Base-by-base conservation (phyloP, 129 eudicot genomes). In the Cynara cardunculus region DNA sequence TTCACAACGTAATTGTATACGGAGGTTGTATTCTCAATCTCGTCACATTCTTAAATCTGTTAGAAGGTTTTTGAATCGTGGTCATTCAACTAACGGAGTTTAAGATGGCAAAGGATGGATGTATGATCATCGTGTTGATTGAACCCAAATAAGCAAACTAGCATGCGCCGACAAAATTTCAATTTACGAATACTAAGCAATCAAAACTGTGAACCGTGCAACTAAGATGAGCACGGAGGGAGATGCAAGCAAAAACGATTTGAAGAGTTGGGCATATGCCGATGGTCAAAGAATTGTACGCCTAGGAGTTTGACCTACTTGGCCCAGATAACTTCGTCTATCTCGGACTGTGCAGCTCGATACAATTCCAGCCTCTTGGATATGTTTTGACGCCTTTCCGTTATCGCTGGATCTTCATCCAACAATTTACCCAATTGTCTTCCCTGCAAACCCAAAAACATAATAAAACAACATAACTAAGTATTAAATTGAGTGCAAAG, bases 371-470 rank as follows among this genome's bases (percentile, higher is more conserved):
- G 80, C 81, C 99, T 86, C 90, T 95, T 92, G 5, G 64, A 94
- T 32, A 91, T 89, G 79, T 93, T 90, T 67, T 74, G 35, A 25
- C 99, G 94, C 77, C 99, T 86, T 87, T 92, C 93, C 85, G 90
- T 89, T 41, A 95, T 82, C 21, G 88, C 89, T 12, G 99, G 99
- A 85, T 95, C 99, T 88, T 95, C 99, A 21, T 95, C 99, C 87
- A 95, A 86, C 88, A 95, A 75, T 67, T 69, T 85, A 78, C 97
- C 91, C 91, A 95, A 83, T 46, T 86, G 84, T 78, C 82, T 90
- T 37, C 83, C 99, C 99, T 95, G 87, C 74, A 81, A 73, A 78
- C 69, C 4, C 1, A 68, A 21, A 78, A 1, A 37, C 2, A 9
- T 28, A 28, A 28, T 28, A 28, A 31, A 2, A 68, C 26, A 32